A percentile compares a stretch with the other conserved stretches of the same genome.
Evolutionary conservation across 2,329 filamentous ascomycete species (phyloP).

Genomic region (Nemania diffusa): DNA sequence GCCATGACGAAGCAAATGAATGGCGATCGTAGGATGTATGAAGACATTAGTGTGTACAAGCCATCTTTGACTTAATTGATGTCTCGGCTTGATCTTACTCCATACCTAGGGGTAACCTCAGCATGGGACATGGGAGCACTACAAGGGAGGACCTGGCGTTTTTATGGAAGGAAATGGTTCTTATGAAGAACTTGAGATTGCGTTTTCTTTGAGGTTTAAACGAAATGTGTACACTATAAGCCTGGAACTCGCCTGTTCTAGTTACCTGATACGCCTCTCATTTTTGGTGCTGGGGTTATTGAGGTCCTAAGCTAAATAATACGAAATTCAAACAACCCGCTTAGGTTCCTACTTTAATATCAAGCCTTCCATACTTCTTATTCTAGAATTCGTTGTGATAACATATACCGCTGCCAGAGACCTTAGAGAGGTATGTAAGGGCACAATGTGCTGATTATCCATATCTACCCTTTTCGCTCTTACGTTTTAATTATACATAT

Average conservation of each 20-base stretch:
- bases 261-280: background rate
- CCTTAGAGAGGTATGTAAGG: too few relatives aligned
- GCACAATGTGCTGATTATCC: too few relatives aligned
- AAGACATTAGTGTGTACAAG: background rate
- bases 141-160: background rate
- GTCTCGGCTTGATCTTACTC: background rate
- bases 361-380: background rate
- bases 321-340: background rate
- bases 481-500: too few relatives aligned
- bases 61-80: background rate
- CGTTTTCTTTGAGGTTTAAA: background rate
- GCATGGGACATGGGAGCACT: background rate
- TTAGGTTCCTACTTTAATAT: too few relatives aligned
- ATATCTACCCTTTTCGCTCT: too few relatives aligned
- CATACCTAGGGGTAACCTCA: background rate
- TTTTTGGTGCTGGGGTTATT: background rate
- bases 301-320: background rate
- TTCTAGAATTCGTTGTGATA: background rate
- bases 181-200: background rate
- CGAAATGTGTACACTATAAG: background rate
- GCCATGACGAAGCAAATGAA: constrained; percentile 31
- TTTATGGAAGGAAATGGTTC: background rate
- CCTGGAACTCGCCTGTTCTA: background rate
- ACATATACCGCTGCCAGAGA: background rate
- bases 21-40: constrained; percentile 28